Conservation (phyloP, 805 yeast genomes). For the Ogataea philodendri region DNA sequence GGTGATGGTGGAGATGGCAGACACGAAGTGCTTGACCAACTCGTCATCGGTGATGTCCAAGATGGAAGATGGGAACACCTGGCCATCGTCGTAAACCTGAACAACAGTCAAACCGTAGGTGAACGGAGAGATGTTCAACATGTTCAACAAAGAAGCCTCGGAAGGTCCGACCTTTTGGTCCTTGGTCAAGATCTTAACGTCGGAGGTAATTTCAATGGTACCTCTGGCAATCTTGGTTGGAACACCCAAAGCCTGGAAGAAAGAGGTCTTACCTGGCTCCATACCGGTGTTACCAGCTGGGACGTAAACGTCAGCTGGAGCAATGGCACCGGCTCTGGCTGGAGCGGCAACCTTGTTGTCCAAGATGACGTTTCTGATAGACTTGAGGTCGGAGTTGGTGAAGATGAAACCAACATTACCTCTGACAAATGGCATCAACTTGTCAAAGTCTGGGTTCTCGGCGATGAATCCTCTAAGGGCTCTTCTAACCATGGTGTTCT, state of each 20-base stretch:
- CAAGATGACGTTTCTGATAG: slow-evolving; percentile 82
- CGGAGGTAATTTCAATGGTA: slow-evolving; percentile 98
- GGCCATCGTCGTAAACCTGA: slow-evolving; percentile 98
- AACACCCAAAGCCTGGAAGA: slow-evolving; percentile 99
- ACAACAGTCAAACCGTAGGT: slow-evolving; percentile 96
- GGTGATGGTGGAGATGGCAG: slow-evolving; percentile 92
- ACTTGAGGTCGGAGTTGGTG: slow-evolving; percentile 94
- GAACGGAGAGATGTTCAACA: slow-evolving; percentile 99
- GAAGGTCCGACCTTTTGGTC: slow-evolving; percentile 95
- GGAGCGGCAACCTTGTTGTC: slow-evolving; percentile 99
- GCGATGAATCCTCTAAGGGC: slow-evolving; percentile 94
- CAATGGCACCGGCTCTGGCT: slow-evolving; percentile 99
- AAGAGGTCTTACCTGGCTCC: slow-evolving; percentile 99
- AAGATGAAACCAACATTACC: slow-evolving; percentile 99
- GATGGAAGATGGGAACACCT: slow-evolving; percentile 93
- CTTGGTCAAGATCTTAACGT: slow-evolving; percentile 89
- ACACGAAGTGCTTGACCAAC: slow-evolving; percentile 85
- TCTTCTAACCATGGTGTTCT: slow-evolving; percentile 99
- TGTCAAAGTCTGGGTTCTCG: slow-evolving; percentile 96
- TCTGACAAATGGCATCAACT: slow-evolving; percentile 87
- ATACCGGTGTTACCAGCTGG: slow-evolving; percentile 99
- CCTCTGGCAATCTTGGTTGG: slow-evolving; percentile 99
- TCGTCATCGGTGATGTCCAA: slow-evolving; percentile 98
- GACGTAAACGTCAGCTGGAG: slow-evolving; percentile 96
- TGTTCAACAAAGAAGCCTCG: slow-evolving; percentile 97